Percentiles rank a stretch among this genome's conserved stretches.
Conservation (phyloP, 2,329 filamentous ascomycete species). For the Xylariaceae sp. region DNA sequence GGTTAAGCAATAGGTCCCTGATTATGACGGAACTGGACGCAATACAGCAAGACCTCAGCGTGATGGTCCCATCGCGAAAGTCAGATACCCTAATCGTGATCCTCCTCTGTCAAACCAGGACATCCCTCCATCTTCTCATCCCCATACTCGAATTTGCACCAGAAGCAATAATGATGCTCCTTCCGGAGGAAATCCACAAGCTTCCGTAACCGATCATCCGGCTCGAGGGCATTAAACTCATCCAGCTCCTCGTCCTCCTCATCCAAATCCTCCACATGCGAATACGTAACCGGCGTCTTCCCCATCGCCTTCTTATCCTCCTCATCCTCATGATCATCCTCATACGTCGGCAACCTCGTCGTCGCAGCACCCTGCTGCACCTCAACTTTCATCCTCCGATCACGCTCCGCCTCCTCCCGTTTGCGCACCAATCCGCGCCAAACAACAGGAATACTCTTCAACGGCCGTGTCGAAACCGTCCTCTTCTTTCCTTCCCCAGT, state of each 20-base stretch:
- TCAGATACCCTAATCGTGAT: conserved; percentile 50
- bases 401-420: conserved; percentile 64
- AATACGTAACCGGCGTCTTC: conserved; percentile 48
- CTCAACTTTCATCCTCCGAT: conserved; percentile 59
- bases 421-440: conserved; percentile 71
- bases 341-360: conserved; percentile 57
- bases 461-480: conserved; percentile 43
- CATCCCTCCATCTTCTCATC: conserved; percentile 76
- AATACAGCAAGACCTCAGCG: not conserved
- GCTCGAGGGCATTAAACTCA: conserved; percentile 66
- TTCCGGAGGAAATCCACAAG: conserved; percentile 66
- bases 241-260: conserved; percentile 77
- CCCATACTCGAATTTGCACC: conserved; percentile 83
- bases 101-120: conserved; percentile 81
- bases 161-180: conserved; percentile 82
- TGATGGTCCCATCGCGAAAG: not conserved
- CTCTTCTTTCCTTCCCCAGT: conserved; percentile 27
- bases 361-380: conserved; percentile 57
- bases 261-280: conserved; percentile 63
- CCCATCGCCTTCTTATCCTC: conserved; percentile 68
- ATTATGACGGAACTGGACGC: no score
- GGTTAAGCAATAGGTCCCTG: not conserved
- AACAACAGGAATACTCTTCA: conserved; percentile 67
- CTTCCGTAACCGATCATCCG: conserved; percentile 59
- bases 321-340: conserved; percentile 63